phyloP scores from a whole-genome alignment of 2,329 filamentous ascomycete genomes.

The Leptographium procerum region DNA sequence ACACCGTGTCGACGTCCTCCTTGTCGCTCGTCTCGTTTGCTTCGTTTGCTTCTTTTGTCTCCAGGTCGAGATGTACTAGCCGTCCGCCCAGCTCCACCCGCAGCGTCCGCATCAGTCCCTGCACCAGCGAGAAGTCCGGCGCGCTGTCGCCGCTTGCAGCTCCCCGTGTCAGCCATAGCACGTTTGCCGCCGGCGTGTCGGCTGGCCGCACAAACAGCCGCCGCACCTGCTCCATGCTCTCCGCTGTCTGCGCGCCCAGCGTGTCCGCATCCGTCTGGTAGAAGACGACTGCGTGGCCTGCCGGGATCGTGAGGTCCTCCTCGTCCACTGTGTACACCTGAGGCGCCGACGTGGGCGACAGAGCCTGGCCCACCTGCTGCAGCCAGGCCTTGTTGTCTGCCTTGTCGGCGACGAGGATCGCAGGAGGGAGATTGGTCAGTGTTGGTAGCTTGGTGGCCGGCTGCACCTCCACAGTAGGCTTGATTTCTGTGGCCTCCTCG shows the following conservation, averaged over 20 bases:
- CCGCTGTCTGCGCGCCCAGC: conserved; percentile 11
- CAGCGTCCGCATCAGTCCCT: conserved; percentile 22
- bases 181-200: conserved; percentile 9
- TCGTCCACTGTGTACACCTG: conserved; percentile 4
- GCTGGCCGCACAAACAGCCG: conserved; percentile 15
- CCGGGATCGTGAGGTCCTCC: not conserved
- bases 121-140: conserved; percentile 19
- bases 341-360: not conserved
- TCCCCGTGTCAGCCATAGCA: conserved; percentile 24
- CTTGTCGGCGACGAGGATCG: not conserved
- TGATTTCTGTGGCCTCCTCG: too few relatives aligned
- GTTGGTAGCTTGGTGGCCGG: not conserved
- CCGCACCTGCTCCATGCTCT: conserved; percentile 16
- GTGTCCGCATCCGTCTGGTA: conserved; percentile 8
- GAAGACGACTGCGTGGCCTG: conserved; percentile 7
- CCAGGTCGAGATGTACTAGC: conserved; percentile 16
- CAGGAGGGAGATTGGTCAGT: not conserved
- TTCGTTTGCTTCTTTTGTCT: conserved; percentile 1
- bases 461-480: too few relatives aligned
- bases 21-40: not conserved
- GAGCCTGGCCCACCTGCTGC: not conserved
- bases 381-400: not conserved
- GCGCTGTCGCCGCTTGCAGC: conserved; percentile 11
- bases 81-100: conserved; percentile 17
- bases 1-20: not conserved